These are phyloP conservation scores for Fusarium heterosporum DNA, from an alignment of 2,329 filamentous ascomycete genomes.

Conservation along the genomic window DNA sequence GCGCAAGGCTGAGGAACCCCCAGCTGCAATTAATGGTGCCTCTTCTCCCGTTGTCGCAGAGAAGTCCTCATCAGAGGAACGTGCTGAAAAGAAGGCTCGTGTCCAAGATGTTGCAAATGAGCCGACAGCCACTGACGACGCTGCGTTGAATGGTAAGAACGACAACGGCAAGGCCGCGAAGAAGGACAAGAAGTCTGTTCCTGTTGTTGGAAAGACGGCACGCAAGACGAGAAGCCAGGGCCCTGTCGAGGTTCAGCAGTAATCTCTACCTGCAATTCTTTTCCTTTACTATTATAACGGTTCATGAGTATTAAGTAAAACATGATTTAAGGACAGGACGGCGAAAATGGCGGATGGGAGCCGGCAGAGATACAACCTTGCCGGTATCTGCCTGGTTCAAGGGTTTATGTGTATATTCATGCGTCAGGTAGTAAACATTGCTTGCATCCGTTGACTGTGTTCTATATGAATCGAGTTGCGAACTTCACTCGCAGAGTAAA, in stretches of 20 bases:
- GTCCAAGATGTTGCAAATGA: conserved; percentile 50
- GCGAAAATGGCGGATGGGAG: conserved; percentile 42
- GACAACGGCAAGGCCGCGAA: conserved; percentile 45
- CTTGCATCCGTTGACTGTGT: neutral
- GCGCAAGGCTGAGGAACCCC: conserved; percentile 56
- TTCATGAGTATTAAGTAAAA: conserved; percentile 20
- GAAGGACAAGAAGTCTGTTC: conserved; percentile 54
- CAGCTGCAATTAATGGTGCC: conserved; percentile 38
- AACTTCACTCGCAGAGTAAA: neutral
- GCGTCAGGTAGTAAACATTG: conserved; percentile 31
- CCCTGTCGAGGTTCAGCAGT: conserved; percentile 47
- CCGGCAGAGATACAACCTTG: conserved; percentile 15
- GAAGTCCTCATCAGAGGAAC: conserved; percentile 47
- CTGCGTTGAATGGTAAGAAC: conserved; percentile 46
- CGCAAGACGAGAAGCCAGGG: conserved; percentile 60
- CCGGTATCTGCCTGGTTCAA: conserved; percentile 28
- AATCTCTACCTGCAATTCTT: neutral
- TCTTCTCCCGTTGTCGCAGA: conserved; percentile 26
- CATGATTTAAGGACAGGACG: conserved; percentile 25
- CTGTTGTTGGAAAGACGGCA: conserved; percentile 52
- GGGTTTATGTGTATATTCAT: conserved; percentile 36
- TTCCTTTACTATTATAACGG: conserved; percentile 4
- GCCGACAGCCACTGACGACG: conserved; percentile 27
- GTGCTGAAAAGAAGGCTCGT: conserved; percentile 57
- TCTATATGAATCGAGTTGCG: neutral